phyloP scores from a whole-genome alignment of 2,329 filamentous ascomycete species.

The Myriosclerotinia scirpicola region DNA sequence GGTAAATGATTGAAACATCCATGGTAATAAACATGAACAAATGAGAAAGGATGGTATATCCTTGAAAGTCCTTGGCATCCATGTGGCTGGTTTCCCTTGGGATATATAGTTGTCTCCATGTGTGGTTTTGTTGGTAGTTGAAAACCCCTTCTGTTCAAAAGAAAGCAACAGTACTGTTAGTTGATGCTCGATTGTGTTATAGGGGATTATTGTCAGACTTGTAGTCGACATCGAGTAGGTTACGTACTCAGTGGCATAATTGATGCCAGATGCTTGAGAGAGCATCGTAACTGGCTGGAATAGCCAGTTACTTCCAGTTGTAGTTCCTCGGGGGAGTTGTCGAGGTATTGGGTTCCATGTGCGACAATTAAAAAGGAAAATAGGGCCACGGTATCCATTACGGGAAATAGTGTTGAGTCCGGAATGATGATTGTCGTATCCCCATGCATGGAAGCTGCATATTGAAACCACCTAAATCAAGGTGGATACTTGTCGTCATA shows the following conservation, averaged over 20 bases:
- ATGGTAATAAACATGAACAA: conserved; percentile 11
- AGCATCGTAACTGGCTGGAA: conserved; percentile 29
- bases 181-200: conserved; percentile 34
- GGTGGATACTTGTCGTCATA: background rate
- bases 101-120: conserved; percentile 11
- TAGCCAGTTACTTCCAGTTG: conserved; percentile 25
- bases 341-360: conserved; percentile 7
- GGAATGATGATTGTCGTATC: background rate
- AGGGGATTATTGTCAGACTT: conserved; percentile 33
- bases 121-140: background rate
- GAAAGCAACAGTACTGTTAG: conserved; percentile 35
- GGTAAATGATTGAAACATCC: conserved; percentile 7
- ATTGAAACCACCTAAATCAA: background rate
- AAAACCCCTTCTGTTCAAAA: conserved; percentile 33
- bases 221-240: conserved; percentile 35
- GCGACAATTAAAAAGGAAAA: conserved; percentile 22
- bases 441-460: conserved; percentile 20
- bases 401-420: conserved; percentile 5
- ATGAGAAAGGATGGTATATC: conserved; percentile 18
- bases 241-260: conserved; percentile 41
- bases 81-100: conserved; percentile 13
- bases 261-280: conserved; percentile 31
- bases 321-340: background rate
- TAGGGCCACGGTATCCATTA: conserved; percentile 13
- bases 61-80: conserved; percentile 16